These are phyloP conservation scores for Zychaea mexicana DNA, from an alignment of 371 early-diverging fungal species.

Conservation along the genomic window DNA sequence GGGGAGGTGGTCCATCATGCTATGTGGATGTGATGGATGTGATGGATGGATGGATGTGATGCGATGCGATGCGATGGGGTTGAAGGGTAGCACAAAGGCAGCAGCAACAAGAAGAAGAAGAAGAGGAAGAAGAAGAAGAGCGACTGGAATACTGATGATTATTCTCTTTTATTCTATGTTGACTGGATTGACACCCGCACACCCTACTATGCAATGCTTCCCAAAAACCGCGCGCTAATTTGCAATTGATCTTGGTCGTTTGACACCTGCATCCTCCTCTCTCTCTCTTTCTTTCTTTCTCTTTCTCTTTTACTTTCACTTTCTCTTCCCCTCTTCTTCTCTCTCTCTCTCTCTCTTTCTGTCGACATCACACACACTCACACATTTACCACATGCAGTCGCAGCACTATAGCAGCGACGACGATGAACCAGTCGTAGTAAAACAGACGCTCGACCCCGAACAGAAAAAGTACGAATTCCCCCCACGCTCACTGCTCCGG, in stretches of 20 bases:
- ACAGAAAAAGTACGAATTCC: slow-evolving; percentile 45
- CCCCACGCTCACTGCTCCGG: slow-evolving; percentile 32
- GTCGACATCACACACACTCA: neutral
- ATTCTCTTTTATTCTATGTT: too few relatives aligned
- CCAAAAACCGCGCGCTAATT: slow-evolving; percentile 8
- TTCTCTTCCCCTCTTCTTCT: slow-evolving; percentile 3
- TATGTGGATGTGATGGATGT: too few relatives aligned
- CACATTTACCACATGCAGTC: neutral
- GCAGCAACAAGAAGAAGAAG: too few relatives aligned
- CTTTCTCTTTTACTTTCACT: slow-evolving; percentile 13
- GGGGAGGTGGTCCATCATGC: too few relatives aligned
- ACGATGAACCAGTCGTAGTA: slow-evolving; percentile 24
- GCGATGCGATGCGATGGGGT: too few relatives aligned
- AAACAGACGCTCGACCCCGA: slow-evolving; percentile 45
- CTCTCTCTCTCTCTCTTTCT: slow-evolving; percentile 3
- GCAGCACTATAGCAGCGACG: neutral
- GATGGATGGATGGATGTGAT: too few relatives aligned
- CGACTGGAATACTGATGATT: too few relatives aligned
- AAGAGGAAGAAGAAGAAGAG: too few relatives aligned
- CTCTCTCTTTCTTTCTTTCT: slow-evolving; percentile 7
- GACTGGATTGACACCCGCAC: too few relatives aligned
- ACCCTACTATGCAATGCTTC: too few relatives aligned
- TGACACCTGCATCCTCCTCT: slow-evolving; percentile 9
- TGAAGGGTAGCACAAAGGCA: neutral
- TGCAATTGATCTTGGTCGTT: slow-evolving; percentile 9